Base-by-base conservation (phyloP, 306 rosid genomes). In the Gynostemma pentaphyllum region DNA sequence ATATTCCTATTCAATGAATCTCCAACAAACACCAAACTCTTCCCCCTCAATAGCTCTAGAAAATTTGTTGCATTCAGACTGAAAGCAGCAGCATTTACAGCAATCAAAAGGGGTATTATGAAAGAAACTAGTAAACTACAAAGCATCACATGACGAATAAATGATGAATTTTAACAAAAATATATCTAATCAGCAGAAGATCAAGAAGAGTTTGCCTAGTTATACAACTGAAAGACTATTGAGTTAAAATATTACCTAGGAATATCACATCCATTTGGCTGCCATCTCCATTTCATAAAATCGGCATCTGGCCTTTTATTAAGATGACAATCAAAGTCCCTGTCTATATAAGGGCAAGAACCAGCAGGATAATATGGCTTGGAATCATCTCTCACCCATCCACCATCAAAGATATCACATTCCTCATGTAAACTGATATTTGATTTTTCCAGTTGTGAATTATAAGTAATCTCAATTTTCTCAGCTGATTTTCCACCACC, bases 1-100 rank as follows among this genome's bases (percentile, higher is more conserved):
- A 88, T 88, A 80, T 88, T 88, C 70, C 99, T 79, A 75, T 84
- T 88, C 74, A 94, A 74, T 51, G 99, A 94, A 73, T 94, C 99
- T 46, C 99, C 99, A 62, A 88, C 97, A 73, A 86, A 94, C 52
- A 81, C 95, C 72, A 88, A 63, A 78, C 19, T 82, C 79, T 78
- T 81, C 56, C 95, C 97, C 51, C 87, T 82, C 78, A 94, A 72
- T 48, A 75, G 75, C 77, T 82, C 90, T 76, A 94, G 81, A 79
- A 88, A 94, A 81, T 88, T 88, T 49, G 87, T 94, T 21, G 94
- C 97, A 79, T 88, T 94, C 45, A 88, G 76, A 64, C 97, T 90
- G 85, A 56, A 59, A 62, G 54, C 57, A 70, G 57, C 36, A 71
- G 62, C 28, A 60, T 10, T 41, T 21, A 40, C 36, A 71, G 62